Percentiles rank a stretch among this genome's conserved stretches.
Conservation (phyloP, 352 stramenopile species). For the Phytopythium montanum region DNA sequence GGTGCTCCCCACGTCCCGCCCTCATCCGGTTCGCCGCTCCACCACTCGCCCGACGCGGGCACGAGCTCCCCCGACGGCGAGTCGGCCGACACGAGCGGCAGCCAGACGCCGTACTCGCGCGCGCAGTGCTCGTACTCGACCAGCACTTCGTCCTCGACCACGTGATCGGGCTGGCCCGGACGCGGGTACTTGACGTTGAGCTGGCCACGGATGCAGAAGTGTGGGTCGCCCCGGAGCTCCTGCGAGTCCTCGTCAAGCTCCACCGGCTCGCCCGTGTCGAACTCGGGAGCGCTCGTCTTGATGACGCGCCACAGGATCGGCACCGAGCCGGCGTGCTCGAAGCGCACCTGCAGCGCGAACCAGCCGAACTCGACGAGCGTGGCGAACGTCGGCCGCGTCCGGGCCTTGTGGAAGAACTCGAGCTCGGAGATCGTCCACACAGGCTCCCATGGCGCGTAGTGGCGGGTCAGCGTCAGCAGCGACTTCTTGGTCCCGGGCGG, state of each 20-base stretch:
- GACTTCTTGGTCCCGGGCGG: slow-evolving; percentile 22
- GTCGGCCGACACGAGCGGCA: slow-evolving; percentile 16
- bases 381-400: neutral
- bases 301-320: slow-evolving; percentile 54
- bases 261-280: slow-evolving; percentile 8
- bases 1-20: no score
- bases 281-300: slow-evolving; percentile 16
- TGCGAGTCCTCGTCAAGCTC: slow-evolving; percentile 6
- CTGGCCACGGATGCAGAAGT: slow-evolving; percentile 34
- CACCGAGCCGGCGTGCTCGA: slow-evolving; percentile 24
- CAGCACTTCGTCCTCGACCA: slow-evolving; percentile 20
- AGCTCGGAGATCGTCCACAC: slow-evolving; percentile 5
- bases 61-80: slow-evolving; percentile 4
- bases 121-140: slow-evolving; percentile 33
- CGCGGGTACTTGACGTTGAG: slow-evolving; percentile 34
- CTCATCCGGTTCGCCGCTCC: neutral
- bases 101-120: slow-evolving; percentile 27
- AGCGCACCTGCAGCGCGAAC: slow-evolving; percentile 42
- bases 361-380: slow-evolving; percentile 30
- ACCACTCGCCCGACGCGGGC: neutral
- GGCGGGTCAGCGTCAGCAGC: slow-evolving; percentile 37
- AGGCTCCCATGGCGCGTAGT: slow-evolving; percentile 43
- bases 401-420: slow-evolving; percentile 3
- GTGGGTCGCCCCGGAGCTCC: slow-evolving; percentile 16
- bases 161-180: slow-evolving; percentile 5